phyloP scores from a whole-genome alignment of 2,329 filamentous ascomycete species.

The Pseudocercospora crystallina region DNA sequence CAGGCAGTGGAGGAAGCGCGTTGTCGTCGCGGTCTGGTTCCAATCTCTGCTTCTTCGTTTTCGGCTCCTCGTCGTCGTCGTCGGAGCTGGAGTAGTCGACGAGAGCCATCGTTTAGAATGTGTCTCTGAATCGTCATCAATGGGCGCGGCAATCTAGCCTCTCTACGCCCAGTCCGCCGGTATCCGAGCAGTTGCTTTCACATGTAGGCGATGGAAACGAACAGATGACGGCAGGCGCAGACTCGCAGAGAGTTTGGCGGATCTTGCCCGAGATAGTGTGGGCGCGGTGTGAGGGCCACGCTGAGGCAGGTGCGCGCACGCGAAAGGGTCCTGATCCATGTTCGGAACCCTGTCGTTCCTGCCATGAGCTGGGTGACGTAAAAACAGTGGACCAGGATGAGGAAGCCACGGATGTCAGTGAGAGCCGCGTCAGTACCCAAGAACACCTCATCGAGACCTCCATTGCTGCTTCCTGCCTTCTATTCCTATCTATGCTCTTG shows the following conservation, averaged over 20 bases:
- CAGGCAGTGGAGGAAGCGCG: conserved; percentile 62
- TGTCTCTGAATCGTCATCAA: too few species aligned
- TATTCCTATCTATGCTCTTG: too few species aligned
- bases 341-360: too few species aligned
- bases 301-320: conserved; percentile 1
- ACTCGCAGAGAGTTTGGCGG: background rate
- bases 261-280: background rate
- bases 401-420: too few species aligned
- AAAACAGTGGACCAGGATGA: too few species aligned
- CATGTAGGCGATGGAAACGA: too few species aligned
- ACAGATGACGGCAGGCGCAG: conserved; percentile 1
- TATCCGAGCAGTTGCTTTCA: too few species aligned
- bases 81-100: conserved; percentile 65
- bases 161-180: too few species aligned
- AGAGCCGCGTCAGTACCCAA: background rate
- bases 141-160: too few species aligned
- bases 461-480: too few species aligned
- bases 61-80: conserved; percentile 36
- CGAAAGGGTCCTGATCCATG: background rate
- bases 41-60: conserved; percentile 25
- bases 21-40: conserved; percentile 4
- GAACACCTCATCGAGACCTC: background rate
- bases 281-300: background rate
- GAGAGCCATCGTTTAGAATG: conserved; percentile 52
- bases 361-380: too few species aligned